Evolutionary conservation across 2,329 filamentous ascomycete species (phyloP), one percentile per base, ranked within the genome.

Genomic region (Aspergillus nomiae): DNA sequence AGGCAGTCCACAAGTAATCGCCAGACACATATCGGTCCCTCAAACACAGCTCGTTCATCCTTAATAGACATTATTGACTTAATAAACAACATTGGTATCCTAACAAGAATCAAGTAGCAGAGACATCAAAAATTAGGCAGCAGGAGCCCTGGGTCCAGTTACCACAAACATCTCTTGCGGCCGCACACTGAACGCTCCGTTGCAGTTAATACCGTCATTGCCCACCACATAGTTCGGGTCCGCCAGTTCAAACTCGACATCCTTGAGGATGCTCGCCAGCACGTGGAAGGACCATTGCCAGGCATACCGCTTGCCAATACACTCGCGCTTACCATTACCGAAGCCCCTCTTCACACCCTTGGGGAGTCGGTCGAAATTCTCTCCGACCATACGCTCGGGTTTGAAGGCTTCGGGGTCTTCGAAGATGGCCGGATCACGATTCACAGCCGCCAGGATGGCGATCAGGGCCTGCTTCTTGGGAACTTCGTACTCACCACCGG

Each of bases 301-400:
- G 1, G 91, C 90, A 74, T 92, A 93, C 0, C 84, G 82, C 8
- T 88, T 81, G 1, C 91, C 91, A 61, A 92, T 92, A 67, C 91
- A 94, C 1, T 81, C 86, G 55, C 91, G 81, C 64, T 85, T 83
- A 3, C 90, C 91, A 62, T 91, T 90, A 0, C 91, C 91, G 69
- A 93, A 94, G 5, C 90, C 73, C 64, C 91, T 91, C 86, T 87
- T 90, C 30, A 84, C 83, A 59, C 86, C 86, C 16, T 83, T 83
- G 6, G 87, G 89, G 7, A 91, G 81, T 30, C 83, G 84, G 62
- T 87, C 85, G 71, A 91, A 92, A 30, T 85, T 84, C 21, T 89
- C 89, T 26, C 90, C 88, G 0, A 90, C 76, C 88, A 92, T 91
- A 12, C 90, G 84, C 72, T 92, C 90, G 0, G 91, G 90, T 60